Evolutionary conservation across 768 basidiomycete genomes (phyloP), one percentile per base, ranked within the genome.

Genomic region (Boletus reticulatus): DNA sequence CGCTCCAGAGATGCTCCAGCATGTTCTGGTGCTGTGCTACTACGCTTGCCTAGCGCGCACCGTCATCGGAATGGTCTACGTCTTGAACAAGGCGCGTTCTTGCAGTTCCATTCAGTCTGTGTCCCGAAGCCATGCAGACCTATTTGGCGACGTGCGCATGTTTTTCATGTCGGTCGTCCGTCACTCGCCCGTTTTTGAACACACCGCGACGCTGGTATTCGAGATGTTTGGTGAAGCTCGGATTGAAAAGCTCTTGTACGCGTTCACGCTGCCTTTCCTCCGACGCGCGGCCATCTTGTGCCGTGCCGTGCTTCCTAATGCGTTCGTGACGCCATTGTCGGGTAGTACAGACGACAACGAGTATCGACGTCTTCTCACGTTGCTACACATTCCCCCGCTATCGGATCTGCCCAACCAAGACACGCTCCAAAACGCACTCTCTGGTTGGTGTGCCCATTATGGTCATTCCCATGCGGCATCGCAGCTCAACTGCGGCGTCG

Each of bases 131-230:
- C 84, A 93, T 57, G 79, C 85, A 57, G 80, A 84, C 38, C 73
- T 94, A 20, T 96, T 98, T 66, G 89, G 90, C 7, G 88, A 91
- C 59, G 80, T 94, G 17, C 83, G 88, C 16, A 88, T 91, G 82
- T 93, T 94, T 70, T 92, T 92, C 76, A 89, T 91, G 80, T 93
- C 89, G 2, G 89, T 93, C 45, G 89, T 92, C 22, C 86, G 92
- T 3, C 92, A 94, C 66, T 94, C 91, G 0, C 89, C 89, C 0
- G 82, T 90, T 34, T 89, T 94, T 61, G 91, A 94, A 58, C 91
- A 91, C 62, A 90, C 87, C 0, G 88, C 91, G 4, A 89, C 86
- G 24, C 73, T 89, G 44, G 87, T 86, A 1, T 87, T 95, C 50
- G 84, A 88, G 42, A 82, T 85, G 4, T 87, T 93, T 59, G 89